Evolutionary conservation across 1,139 yeast genomes (phyloP), one percentile per base, ranked within the genome.

Genomic region (Schwanniomyces etchellsii): DNA sequence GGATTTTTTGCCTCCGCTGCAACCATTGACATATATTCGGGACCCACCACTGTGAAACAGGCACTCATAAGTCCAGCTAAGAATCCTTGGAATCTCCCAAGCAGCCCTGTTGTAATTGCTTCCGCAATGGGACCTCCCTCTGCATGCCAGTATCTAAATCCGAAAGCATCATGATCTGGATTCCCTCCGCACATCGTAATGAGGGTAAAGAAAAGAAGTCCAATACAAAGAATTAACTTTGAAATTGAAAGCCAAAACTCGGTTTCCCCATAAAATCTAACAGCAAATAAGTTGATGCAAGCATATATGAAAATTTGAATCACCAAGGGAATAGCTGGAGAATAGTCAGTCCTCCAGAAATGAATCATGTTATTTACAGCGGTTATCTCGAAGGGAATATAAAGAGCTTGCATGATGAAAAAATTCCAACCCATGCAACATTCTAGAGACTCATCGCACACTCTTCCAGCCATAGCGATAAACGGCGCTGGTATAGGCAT

Each of bases 141-240:
- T 18, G n/a, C 21, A 28, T 57, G 52, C 84, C 89, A 79, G 50
- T 77, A 55, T 38, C 84, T 61, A 54, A 81, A 81, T 1, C 88
- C 88, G 51, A 71, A 77, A 1, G 71, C 75, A 48, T 79, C 82
- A 37, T 65, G 71, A 30, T 64, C 43, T 4, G 88, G 88, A 50
- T 83, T 83, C 13, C 93, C 95, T 14, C 95, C 95, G 34, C 81
- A 73, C 95, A 84, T 84, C 10, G 88, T 77, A 37, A 84, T 50
- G 39, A 84, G 75, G 0, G 91, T 81, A 58, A 82, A 84, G 20
- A 78, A 45, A 40, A 84, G 74, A 27, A 85, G 65, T 0, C 93
- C 95, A 27, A 80, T 53, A 31, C 86, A 83, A 28, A 84, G 60
- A 2, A 82, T 42, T 28, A 84, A 75, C 53, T 85, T 85, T 30